Percentiles rank a stretch among this genome's conserved stretches.
Evolutionary conservation across 805 yeast species (phyloP).

Genomic region (Spencermartinsiella europaea): DNA sequence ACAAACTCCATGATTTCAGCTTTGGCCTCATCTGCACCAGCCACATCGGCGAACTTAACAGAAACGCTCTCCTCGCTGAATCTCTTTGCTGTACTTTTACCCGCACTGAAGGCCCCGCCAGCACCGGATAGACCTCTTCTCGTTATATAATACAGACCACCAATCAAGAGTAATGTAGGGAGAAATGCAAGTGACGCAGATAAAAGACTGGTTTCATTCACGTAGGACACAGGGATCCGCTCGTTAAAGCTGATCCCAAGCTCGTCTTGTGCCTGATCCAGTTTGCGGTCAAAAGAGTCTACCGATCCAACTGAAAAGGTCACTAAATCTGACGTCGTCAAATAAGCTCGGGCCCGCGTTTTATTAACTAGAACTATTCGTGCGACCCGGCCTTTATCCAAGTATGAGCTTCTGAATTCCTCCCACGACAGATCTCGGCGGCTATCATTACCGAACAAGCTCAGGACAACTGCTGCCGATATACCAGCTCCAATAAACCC

Average conservation of each 20-base stretch:
- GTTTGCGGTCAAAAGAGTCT: conserved; percentile 76
- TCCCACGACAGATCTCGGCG: conserved; percentile 74
- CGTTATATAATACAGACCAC: conserved; percentile 80
- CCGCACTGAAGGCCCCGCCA: conserved; percentile 71
- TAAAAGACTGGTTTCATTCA: conserved; percentile 61
- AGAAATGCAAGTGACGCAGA: conserved; percentile 65
- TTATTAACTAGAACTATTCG: conserved; percentile 73
- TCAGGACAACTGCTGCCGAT: conserved; percentile 6
- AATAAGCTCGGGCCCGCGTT: conserved; percentile 62
- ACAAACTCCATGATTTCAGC: conserved; percentile 96
- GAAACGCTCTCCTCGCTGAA: conserved; percentile 82
- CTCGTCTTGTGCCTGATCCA: conserved; percentile 71
- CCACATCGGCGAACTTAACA: conserved; percentile 81
- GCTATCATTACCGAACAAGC: conserved; percentile 2
- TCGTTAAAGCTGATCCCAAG: conserved; percentile 55
- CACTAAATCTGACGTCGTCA: conserved; percentile 35
- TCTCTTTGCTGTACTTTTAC: conserved; percentile 72
- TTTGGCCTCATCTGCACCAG: conserved; percentile 92
- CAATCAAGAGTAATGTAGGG: conserved; percentile 87
- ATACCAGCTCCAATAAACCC: conserved; percentile 9
- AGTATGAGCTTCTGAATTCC: conserved; percentile 70
- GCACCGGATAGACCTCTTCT: conserved; percentile 54
- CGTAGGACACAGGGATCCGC: conserved; percentile 77
- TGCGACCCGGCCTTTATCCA: conserved; percentile 74
- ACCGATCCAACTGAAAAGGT: conserved; percentile 83